Conservation (phyloP, 352 stramenopile species). For the Phytophthora megakarya region DNA sequence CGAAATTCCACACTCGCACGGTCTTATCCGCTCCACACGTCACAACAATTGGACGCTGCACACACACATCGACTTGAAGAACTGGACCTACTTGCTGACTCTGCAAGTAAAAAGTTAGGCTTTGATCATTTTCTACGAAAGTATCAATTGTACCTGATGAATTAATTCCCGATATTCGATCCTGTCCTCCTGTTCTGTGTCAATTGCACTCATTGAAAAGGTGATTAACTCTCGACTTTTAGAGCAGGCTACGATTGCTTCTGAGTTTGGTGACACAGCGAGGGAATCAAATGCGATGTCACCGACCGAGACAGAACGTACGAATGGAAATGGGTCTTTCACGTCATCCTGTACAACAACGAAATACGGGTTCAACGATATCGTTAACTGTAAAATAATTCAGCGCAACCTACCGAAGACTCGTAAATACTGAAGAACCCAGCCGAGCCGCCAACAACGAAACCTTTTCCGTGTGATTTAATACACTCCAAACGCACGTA, state of each 20-base stretch:
- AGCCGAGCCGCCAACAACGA: slow-evolving; percentile 71
- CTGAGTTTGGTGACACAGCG: slow-evolving; percentile 65
- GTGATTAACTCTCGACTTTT: slow-evolving; percentile 71
- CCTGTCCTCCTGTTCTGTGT: slow-evolving; percentile 75
- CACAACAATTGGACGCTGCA: slow-evolving; percentile 82
- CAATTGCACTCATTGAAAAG: slow-evolving; percentile 73
- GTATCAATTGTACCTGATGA: slow-evolving; percentile 43
- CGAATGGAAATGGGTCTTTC: slow-evolving; percentile 81
- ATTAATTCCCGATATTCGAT: slow-evolving; percentile 72
- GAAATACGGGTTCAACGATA: not conserved
- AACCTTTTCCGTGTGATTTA: slow-evolving; percentile 65
- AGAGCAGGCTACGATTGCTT: slow-evolving; percentile 64
- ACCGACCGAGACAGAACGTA: slow-evolving; percentile 67
- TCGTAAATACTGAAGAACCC: slow-evolving; percentile 84
- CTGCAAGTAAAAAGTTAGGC: slow-evolving; percentile 30
- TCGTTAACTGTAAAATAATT: not conserved
- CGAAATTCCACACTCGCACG: slow-evolving; percentile 90
- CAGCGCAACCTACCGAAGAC: slow-evolving; percentile 44
- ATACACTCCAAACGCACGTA: slow-evolving; percentile 78
- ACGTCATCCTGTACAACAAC: slow-evolving; percentile 54
- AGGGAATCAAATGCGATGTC: slow-evolving; percentile 82
- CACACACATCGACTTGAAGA: slow-evolving; percentile 80
- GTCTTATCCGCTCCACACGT: slow-evolving; percentile 86
- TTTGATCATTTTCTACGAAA: not conserved
- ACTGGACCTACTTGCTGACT: slow-evolving; percentile 64